Evolutionary conservation across 352 stramenopile genomes (phyloP).

Genomic region (Stramenopiles sp.): DNA sequence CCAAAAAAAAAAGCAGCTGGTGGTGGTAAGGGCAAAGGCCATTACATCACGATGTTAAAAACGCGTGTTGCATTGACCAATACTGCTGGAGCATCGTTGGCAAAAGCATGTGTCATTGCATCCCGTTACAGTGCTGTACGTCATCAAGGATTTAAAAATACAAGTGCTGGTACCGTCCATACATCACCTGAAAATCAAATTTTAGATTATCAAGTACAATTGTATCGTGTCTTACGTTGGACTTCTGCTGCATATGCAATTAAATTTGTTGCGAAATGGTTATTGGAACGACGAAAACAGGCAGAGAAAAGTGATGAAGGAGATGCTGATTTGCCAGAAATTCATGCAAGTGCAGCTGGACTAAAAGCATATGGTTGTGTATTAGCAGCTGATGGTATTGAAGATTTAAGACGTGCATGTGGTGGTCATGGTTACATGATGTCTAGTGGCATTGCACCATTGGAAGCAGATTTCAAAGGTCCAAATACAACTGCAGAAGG

Average conservation of each 20-base stretch:
- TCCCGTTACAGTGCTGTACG: slow-evolving; percentile 73
- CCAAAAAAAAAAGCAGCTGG: background rate
- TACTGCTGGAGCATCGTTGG: slow-evolving; percentile 44
- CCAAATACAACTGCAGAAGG: slow-evolving; percentile 73
- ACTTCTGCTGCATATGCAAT: background rate
- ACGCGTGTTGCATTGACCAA: slow-evolving; percentile 50
- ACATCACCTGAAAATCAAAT: slow-evolving; percentile 13
- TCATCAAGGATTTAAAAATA: slow-evolving; percentile 38
- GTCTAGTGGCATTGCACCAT: slow-evolving; percentile 59
- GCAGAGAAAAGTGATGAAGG: background rate
- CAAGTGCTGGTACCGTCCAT: background rate
- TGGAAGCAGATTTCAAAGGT: slow-evolving; percentile 76
- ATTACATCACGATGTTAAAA: slow-evolving; percentile 42
- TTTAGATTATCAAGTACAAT: slow-evolving; percentile 16
- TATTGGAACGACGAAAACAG: background rate
- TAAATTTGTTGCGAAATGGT: slow-evolving; percentile 2
- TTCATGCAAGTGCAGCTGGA: slow-evolving; percentile 75
- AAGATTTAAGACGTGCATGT: slow-evolving; percentile 76
- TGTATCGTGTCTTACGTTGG: slow-evolving; percentile 11
- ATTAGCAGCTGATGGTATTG: slow-evolving; percentile 49
- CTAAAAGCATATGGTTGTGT: slow-evolving; percentile 78
- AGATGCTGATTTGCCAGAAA: slow-evolving; percentile 43
- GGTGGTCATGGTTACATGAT: slow-evolving; percentile 79
- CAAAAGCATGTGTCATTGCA: slow-evolving; percentile 69
- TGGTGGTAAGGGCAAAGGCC: slow-evolving; percentile 3